Percentiles rank a stretch among this genome's conserved stretches.
These are phyloP conservation scores for Fusarium subtropicale DNA, from an alignment of 2,329 filamentous ascomycete species.

Conservation along the genomic window DNA sequence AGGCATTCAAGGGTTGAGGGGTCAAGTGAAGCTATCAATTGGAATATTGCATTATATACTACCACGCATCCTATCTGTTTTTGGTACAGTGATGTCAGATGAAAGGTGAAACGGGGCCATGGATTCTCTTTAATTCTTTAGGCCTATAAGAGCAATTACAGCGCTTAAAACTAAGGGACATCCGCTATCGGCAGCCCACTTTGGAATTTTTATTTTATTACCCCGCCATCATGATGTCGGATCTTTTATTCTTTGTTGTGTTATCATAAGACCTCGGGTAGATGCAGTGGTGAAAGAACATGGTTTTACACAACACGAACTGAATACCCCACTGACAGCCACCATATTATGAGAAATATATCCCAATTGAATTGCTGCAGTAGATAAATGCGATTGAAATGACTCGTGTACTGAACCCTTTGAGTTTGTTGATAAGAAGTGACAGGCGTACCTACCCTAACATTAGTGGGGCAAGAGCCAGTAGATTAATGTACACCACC, in stretches of 20 bases:
- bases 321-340: background rate
- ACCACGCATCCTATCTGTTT: background rate
- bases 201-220: slow-evolving; percentile 4
- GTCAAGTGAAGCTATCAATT: too few relatives aligned
- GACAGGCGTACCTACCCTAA: slow-evolving; percentile 8
- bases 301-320: background rate
- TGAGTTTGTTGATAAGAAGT: slow-evolving; percentile 1
- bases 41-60: background rate
- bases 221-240: slow-evolving; percentile 8
- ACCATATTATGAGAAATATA: background rate
- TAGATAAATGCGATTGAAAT: background rate
- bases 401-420: background rate
- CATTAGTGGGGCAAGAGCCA: slow-evolving; percentile 1
- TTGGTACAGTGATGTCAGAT: background rate
- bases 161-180: background rate
- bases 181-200: slow-evolving; percentile 9
- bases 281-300: background rate
- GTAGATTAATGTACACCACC: background rate
- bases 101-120: background rate
- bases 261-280: background rate
- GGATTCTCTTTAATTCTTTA: background rate
- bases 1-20: slow-evolving; percentile 46
- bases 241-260: background rate
- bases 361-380: background rate
- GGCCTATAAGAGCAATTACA: background rate